Conservation (phyloP, 345 rosid genomes). For the Populus alba region DNA sequence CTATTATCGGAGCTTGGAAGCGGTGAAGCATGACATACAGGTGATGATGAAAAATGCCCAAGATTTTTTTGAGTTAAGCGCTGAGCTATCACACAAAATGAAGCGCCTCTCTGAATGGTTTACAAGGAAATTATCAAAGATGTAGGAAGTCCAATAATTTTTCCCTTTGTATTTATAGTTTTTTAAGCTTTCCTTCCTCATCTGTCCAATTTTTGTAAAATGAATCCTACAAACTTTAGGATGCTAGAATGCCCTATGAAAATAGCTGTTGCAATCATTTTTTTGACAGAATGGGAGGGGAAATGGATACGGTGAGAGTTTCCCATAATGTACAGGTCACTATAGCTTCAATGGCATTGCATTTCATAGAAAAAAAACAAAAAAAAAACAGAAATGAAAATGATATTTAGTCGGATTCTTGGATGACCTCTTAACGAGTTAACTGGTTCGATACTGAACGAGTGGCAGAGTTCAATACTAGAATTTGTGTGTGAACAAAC, state of each 20-base stretch:
- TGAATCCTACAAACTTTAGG: neutral
- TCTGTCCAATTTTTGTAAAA: slow-evolving; percentile 10
- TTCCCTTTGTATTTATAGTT: neutral
- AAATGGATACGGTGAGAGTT: slow-evolving; percentile 2
- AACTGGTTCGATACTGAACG: no score
- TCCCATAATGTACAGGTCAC: neutral
- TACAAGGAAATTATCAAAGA: slow-evolving; percentile 9
- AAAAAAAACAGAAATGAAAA: no score
- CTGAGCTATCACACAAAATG: slow-evolving; percentile 15
- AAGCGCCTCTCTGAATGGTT: slow-evolving; percentile 20
- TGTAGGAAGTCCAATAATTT: neutral
- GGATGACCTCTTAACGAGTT: no score
- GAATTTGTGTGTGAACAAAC: no score
- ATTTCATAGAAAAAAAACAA: neutral
- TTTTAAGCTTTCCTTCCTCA: neutral
- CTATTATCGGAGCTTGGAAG: slow-evolving; percentile 26
- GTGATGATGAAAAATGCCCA: slow-evolving; percentile 29
- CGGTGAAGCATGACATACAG: slow-evolving; percentile 24
- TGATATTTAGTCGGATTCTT: neutral
- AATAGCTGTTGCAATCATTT: neutral
- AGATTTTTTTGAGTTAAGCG: slow-evolving; percentile 11
- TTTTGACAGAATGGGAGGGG: slow-evolving; percentile 3
- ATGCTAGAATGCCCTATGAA: neutral
- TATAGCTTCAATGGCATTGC: no score
- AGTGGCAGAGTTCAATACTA: no score